Conservation (phyloP, 108 stramenopile species). For the Cyclotella atomus region DNA sequence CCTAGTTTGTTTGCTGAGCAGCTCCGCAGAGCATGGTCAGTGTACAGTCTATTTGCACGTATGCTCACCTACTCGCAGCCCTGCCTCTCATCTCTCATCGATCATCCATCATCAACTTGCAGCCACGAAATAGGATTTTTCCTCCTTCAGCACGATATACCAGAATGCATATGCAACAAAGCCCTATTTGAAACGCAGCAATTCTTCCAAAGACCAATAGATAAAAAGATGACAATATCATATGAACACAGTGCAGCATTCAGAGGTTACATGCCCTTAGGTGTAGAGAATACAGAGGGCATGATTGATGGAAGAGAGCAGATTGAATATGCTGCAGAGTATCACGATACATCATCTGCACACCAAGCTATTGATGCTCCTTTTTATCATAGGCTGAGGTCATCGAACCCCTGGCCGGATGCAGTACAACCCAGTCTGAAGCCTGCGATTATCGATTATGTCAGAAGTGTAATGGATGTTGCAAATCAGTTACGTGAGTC, state of each 20-base stretch:
- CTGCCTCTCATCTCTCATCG: background rate
- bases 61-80: background rate
- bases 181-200: conserved; percentile 49
- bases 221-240: conserved; percentile 61
- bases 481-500: conserved; percentile 60
- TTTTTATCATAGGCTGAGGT: conserved; percentile 56
- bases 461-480: conserved; percentile 40
- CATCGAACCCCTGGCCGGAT: conserved; percentile 66
- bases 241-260: conserved; percentile 63
- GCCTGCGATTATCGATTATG: conserved; percentile 46
- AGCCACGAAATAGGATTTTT: conserved; percentile 71
- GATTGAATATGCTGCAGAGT: conserved; percentile 72
- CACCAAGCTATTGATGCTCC: conserved; percentile 7
- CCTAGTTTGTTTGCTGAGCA: conserved; percentile 59
- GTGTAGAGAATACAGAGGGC: conserved; percentile 76
- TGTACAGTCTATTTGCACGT: background rate
- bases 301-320: conserved; percentile 71
- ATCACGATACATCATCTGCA: conserved; percentile 1
- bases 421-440: conserved; percentile 49
- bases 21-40: conserved; percentile 55
- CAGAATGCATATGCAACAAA: conserved; percentile 25
- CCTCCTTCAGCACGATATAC: conserved; percentile 56
- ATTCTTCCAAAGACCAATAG: conserved; percentile 61
- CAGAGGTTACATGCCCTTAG: conserved; percentile 76
- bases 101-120: background rate